A percentile compares a stretch with the other conserved stretches of the same genome.
phyloP scores from a whole-genome alignment of 2,329 filamentous ascomycete genomes.

The Apiospora malaysiana region DNA sequence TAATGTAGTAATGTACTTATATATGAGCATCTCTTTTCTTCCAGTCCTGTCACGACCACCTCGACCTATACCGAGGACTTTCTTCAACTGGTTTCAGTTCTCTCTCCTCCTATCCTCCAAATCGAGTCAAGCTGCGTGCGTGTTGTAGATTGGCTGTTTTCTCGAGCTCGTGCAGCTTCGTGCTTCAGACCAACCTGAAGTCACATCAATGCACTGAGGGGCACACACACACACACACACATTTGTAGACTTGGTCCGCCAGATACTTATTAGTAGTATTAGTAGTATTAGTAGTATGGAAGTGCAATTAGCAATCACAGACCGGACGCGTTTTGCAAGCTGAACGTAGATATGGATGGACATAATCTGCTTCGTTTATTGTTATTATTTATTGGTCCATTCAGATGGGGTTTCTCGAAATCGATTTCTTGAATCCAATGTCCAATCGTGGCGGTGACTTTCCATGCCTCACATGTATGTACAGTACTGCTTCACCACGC shows the following conservation, averaged over 20 bases:
- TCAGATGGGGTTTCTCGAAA: neutral
- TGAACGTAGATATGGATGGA: too few species aligned
- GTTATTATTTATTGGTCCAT: neutral
- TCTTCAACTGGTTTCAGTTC: neutral
- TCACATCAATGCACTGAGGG: conserved; percentile 5
- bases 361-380: neutral
- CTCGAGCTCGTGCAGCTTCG: too few species aligned
- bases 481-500: neutral
- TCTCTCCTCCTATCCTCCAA: neutral
- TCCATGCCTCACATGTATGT: too few species aligned
- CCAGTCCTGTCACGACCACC: neutral
- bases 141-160: neutral
- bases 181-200: neutral
- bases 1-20: too few species aligned
- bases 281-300: too few species aligned
- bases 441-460: neutral
- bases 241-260: neutral
- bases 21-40: neutral
- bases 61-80: neutral
- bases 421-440: neutral
- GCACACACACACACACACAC: too few species aligned
- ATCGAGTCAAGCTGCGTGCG: neutral
- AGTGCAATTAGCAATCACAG: neutral
- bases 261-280: neutral
- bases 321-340: neutral